Conservation (phyloP, 2,329 filamentous ascomycete genomes). For the Paramyrothecium roridum region DNA sequence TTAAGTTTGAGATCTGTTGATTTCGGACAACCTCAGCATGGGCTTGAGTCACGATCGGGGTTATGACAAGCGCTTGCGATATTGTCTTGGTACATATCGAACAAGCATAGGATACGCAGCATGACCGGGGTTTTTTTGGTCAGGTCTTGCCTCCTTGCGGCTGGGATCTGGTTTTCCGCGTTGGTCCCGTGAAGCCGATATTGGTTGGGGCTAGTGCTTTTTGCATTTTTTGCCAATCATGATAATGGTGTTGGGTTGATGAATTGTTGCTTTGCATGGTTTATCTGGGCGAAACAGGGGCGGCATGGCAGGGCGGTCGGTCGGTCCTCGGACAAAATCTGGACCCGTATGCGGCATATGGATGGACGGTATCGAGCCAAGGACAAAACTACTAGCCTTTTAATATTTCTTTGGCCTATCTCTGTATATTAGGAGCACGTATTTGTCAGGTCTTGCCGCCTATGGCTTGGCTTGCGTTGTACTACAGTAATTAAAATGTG, state of each 20-base stretch:
- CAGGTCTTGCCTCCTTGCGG: no score
- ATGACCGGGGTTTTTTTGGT: no score
- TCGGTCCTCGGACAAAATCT: background rate
- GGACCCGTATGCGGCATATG: background rate
- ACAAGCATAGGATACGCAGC: no score
- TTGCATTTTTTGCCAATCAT: constrained; percentile 23
- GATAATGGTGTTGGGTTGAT: constrained; percentile 23
- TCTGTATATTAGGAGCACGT: background rate
- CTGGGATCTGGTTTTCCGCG: no score
- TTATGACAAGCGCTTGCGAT: no score
- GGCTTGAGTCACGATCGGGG: no score
- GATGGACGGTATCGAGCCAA: background rate
- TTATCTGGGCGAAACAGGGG: constrained; percentile 3
- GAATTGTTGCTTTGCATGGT: constrained; percentile 19
- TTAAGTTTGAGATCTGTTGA: constrained; percentile 13
- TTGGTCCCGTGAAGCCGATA: background rate
- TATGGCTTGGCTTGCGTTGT: background rate
- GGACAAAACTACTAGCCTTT: constrained; percentile 2
- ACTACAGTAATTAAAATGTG: background rate
- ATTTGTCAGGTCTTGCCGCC: background rate
- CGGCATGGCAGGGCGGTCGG: background rate
- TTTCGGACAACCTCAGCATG: no score
- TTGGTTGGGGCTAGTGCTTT: constrained; percentile 1
- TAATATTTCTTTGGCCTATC: constrained; percentile 1
- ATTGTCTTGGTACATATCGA: no score